Evolutionary conservation across 2,329 filamentous ascomycete species (phyloP).

Genomic region (Epichloe sp.): DNA sequence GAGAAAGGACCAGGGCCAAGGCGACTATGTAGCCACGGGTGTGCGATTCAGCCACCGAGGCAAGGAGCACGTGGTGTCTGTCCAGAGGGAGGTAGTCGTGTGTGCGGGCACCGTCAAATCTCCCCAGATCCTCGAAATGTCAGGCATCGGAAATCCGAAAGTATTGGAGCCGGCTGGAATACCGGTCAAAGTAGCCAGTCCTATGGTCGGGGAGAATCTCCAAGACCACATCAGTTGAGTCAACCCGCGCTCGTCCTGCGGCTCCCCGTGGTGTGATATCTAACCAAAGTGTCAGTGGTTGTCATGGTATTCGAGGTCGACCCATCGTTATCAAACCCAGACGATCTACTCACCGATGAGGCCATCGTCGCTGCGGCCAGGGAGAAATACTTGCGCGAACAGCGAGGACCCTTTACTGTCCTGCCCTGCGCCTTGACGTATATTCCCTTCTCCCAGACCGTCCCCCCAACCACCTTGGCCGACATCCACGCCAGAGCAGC

Average conservation of each 20-base stretch:
- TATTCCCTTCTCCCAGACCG: conserved; percentile 24
- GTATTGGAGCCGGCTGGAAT: conserved; percentile 26
- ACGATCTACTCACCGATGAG: conserved; percentile 23
- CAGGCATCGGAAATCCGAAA: conserved; percentile 38
- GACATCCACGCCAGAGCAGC: conserved; percentile 11
- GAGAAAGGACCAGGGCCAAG: conserved; percentile 9
- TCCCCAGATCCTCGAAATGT: conserved; percentile 47
- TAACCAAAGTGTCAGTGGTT: conserved; percentile 16
- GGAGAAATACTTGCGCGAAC: conserved; percentile 18
- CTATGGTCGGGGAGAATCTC: conserved; percentile 34
- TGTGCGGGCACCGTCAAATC: conserved; percentile 44
- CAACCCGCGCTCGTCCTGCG: too few species aligned
- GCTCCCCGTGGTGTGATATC: background rate
- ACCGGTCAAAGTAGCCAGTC: conserved; percentile 24
- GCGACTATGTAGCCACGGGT: conserved; percentile 16
- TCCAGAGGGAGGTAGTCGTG: conserved; percentile 41
- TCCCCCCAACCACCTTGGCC: conserved; percentile 13
- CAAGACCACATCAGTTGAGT: conserved; percentile 28
- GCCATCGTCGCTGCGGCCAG: conserved; percentile 17
- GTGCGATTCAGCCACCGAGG: conserved; percentile 25
- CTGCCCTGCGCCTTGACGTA: conserved; percentile 30
- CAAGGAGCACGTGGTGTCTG: conserved; percentile 21
- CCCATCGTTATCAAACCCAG: conserved; percentile 23
- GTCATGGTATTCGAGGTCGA: conserved; percentile 32
- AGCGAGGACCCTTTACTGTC: conserved; percentile 23